These are phyloP conservation scores for Pelargonium fulgidum DNA, from an alignment of 441 rosid species.

Conservation along the genomic window DNA sequence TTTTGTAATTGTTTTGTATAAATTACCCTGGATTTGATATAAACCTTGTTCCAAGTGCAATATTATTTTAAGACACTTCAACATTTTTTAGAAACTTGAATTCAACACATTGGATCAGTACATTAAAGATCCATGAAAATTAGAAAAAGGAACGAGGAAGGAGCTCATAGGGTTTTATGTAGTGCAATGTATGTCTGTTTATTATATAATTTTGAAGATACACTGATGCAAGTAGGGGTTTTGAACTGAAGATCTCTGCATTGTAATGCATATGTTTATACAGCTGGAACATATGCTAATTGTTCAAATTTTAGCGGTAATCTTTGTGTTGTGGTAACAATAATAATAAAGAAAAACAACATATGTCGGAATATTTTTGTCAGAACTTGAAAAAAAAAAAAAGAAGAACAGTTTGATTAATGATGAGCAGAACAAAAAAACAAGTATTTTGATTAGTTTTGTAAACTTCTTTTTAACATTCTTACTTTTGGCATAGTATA, in stretches of 20 bases:
- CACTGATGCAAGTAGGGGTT: neutral
- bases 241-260: neutral
- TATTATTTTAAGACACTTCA: neutral
- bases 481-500: neutral
- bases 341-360: neutral
- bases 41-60: neutral
- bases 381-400: neutral
- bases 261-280: neutral
- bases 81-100: neutral
- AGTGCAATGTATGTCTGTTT: neutral
- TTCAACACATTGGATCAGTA: neutral
- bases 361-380: neutral
- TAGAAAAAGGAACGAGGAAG: neutral
- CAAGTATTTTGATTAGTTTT: neutral
- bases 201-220: neutral
- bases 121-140: neutral
- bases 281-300: neutral
- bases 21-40: neutral
- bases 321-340: neutral
- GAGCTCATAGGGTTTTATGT: neutral
- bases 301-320: neutral
- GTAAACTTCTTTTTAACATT: neutral
- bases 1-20: conserved; percentile 9
- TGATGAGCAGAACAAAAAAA: neutral
- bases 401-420: neutral